Evolutionary conservation across 805 yeast genomes (phyloP).

Genomic region (Vanderwaltozyma polyspora): DNA sequence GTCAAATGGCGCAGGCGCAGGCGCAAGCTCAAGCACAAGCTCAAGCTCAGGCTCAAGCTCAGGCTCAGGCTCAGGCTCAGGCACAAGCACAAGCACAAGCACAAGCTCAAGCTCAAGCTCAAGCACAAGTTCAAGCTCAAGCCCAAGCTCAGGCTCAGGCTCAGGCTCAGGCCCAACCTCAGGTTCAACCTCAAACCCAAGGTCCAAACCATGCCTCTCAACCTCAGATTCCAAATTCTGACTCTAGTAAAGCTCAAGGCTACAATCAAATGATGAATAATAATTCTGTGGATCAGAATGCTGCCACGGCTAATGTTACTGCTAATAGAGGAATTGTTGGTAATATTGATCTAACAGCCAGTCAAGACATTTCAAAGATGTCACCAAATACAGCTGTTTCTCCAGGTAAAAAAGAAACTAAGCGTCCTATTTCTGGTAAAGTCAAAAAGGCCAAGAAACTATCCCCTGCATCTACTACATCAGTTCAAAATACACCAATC

Average conservation of each 20-base stretch:
- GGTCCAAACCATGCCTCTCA: too few species aligned
- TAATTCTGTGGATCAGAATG: background rate
- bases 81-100: conserved; percentile 6
- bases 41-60: conserved; percentile 2
- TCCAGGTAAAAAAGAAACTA: conserved; percentile 2
- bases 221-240: too few species aligned
- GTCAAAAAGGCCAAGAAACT: background rate
- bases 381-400: background rate
- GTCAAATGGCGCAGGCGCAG: conserved; percentile 4
- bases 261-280: conserved; percentile 1
- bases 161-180: conserved; percentile 5
- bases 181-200: conserved; percentile 1
- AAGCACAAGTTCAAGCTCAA: conserved; percentile 3
- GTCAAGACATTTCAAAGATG: background rate
- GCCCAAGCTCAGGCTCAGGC: conserved; percentile 2
- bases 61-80: conserved; percentile 4
- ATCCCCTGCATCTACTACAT: background rate
- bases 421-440: background rate
- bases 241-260: too few species aligned
- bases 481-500: background rate
- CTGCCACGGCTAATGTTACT: background rate
- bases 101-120: conserved; percentile 4
- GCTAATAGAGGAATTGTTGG: background rate
- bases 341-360: background rate
- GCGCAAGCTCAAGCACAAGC: conserved; percentile 4